Evolutionary conservation across 208 protist genomes (phyloP).

Genomic region (Trypanosoma scelopori): DNA sequence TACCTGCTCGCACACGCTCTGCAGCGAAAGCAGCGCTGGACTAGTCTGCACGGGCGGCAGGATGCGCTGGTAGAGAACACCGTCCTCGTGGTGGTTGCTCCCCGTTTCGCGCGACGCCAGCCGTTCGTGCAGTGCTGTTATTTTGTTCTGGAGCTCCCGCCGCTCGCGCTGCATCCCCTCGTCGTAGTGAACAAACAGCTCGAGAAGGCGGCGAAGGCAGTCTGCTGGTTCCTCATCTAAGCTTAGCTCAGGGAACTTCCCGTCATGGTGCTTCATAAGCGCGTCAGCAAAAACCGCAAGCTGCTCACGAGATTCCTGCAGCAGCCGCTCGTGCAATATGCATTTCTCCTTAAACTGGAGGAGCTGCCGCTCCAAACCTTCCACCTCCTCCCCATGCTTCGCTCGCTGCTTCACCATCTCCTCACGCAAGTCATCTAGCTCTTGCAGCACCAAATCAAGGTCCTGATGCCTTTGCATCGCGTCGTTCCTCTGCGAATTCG

Average conservation of each 20-base stretch:
- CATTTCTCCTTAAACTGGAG: not conserved
- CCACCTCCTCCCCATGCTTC: not conserved
- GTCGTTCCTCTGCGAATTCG: not conserved
- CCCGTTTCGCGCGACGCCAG: not conserved
- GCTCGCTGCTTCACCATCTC: not conserved
- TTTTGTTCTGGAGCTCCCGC: conserved; percentile 6
- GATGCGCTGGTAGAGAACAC: conserved; percentile 32
- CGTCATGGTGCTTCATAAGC: not conserved
- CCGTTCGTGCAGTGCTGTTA: conserved; percentile 1
- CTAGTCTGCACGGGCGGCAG: conserved; percentile 35
- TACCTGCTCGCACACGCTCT: conserved; percentile 55
- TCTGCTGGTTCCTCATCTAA: not conserved
- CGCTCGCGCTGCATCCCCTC: not conserved
- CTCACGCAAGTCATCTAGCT: not conserved
- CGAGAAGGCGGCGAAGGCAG: conserved; percentile 1
- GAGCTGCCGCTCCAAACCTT: not conserved
- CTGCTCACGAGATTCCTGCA: conserved; percentile 1
- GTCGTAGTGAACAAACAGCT: conserved; percentile 3
- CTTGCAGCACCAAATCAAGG: not conserved
- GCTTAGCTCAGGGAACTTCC: not conserved
- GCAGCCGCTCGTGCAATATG: not conserved
- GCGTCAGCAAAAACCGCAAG: conserved; percentile 4
- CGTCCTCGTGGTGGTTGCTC: not conserved
- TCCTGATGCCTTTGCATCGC: not conserved
- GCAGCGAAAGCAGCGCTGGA: conserved; percentile 42